Percentiles rank a stretch among this genome's conserved stretches.
Evolutionary conservation across 331 rosid species (phyloP).

Genomic region (Stylosanthes scabra): DNA sequence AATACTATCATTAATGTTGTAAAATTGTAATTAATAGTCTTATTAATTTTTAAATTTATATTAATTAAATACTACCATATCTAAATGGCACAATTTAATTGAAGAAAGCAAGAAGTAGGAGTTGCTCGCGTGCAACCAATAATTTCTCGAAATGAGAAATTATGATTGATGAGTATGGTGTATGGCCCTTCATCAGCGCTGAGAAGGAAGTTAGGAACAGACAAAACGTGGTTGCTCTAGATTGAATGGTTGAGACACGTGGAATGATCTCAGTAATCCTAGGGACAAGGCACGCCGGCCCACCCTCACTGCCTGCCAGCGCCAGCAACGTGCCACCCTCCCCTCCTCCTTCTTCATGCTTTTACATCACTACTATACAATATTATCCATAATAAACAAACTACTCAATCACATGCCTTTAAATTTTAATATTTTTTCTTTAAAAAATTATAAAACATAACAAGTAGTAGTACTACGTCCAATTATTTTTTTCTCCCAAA

Average conservation of each 20-base stretch:
- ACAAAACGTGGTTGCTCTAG: constrained; percentile 15
- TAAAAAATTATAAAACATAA: too few relatives aligned
- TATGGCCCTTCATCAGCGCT: constrained; percentile 11
- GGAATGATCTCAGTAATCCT: background rate
- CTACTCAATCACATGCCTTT: background rate
- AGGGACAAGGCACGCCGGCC: constrained; percentile 28
- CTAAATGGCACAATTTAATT: too few relatives aligned
- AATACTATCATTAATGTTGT: too few relatives aligned
- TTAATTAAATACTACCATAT: too few relatives aligned
- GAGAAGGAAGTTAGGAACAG: background rate
- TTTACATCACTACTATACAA: background rate
- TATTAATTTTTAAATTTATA: too few relatives aligned
- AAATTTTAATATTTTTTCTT: too few relatives aligned
- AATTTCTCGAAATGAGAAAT: too few relatives aligned
- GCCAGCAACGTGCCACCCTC: constrained; percentile 40
- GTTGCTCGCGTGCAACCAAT: too few relatives aligned
- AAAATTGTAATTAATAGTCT: too few relatives aligned
- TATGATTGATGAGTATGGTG: background rate
- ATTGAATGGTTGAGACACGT: background rate
- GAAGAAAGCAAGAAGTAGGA: too few relatives aligned
- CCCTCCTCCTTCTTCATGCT: constrained; percentile 34
- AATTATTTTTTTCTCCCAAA: too few relatives aligned
- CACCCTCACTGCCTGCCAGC: constrained; percentile 12
- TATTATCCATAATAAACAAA: background rate
- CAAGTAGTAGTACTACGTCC: too few relatives aligned